Evolutionary conservation across 2,329 filamentous ascomycete species (phyloP), one percentile per base, ranked within the genome.

Genomic region (Fusarium scirpi): DNA sequence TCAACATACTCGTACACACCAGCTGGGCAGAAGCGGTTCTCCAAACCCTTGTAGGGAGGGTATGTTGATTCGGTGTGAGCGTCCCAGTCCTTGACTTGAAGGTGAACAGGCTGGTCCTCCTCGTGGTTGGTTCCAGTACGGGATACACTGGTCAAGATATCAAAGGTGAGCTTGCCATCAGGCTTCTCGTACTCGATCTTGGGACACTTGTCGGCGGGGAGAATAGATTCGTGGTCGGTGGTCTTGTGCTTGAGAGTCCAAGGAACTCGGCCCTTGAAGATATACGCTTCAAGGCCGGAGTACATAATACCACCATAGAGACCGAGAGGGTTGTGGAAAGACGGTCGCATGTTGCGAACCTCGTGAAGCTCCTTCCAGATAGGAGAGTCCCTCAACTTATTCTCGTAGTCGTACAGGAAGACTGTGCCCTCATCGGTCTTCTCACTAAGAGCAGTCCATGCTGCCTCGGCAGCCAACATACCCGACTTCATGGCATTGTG

Each of bases 1-100:
- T 99, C 96, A 11, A 98, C 90, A 80, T 99, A 99, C 81, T 99
- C 96, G 77, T 99, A 99, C 71, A 99, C 96, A 16, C 94, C 96
- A 1, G 96, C 96, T 20, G 96, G 96, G 79, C 96, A 99, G 85
- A 99, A 99, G 22, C 96, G 87, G 80, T 97, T 98, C 86, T 99
- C 96, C 7, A 99, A 79, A 12, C 96, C 96, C 85, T 97, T 92
- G 82, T 92, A 99, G 68, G 88, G 86, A 24, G 96, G 96, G 84
- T 91, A 99, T 55, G 94, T 91, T 79, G 90, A 89, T 68, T 90
- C 85, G 4, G 94, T 91, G 82, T 99, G 96, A 77, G 90, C 90
- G 75, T 98, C 94, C 94, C 94, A 98, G 81, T 99, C 94, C 81
- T 92, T 89, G 72, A 99, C 95, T 81, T 97, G 94, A 75, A 99